Percentiles rank a stretch among this genome's conserved stretches.
These are phyloP conservation scores for Mallotus japonicus DNA, from an alignment of 441 rosid species.

Conservation along the genomic window DNA sequence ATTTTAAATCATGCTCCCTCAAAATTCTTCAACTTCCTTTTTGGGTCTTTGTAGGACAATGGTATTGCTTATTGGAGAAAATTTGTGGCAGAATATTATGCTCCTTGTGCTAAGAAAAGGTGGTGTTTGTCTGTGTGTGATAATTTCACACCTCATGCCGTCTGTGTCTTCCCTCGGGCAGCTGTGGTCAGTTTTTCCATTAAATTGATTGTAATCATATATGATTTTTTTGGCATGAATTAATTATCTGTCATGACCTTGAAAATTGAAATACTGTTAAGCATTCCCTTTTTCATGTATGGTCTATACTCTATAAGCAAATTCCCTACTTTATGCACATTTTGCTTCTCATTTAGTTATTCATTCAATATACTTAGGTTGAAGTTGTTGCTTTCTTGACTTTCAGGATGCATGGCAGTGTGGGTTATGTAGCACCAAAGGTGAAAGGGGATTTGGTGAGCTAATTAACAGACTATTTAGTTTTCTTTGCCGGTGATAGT, in stretches of 20 bases:
- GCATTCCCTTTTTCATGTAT: background rate
- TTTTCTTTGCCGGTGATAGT: background rate
- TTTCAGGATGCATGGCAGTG: slow-evolving; percentile 89
- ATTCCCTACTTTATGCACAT: background rate
- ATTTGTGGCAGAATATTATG: slow-evolving; percentile 79
- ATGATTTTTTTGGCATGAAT: background rate
- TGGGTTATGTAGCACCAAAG: slow-evolving; percentile 68
- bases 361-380: background rate
- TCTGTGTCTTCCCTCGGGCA: slow-evolving; percentile 80
- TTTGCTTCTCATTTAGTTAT: background rate
- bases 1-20: background rate
- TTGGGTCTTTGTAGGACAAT: slow-evolving; percentile 52
- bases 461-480: slow-evolving; percentile 3
- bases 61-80: slow-evolving; percentile 85
- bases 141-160: slow-evolving; percentile 67
- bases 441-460: slow-evolving; percentile 94
- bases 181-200: slow-evolving; percentile 59
- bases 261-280: background rate
- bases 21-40: background rate
- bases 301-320: background rate
- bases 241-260: background rate
- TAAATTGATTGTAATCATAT: background rate
- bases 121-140: slow-evolving; percentile 83
- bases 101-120: slow-evolving; percentile 84
- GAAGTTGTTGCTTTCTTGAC: slow-evolving; percentile 10